Percentiles rank a stretch among this genome's conserved stretches.
Evolutionary conservation across 768 basidiomycete species (phyloP).

Genomic region (Boletus sp.): DNA sequence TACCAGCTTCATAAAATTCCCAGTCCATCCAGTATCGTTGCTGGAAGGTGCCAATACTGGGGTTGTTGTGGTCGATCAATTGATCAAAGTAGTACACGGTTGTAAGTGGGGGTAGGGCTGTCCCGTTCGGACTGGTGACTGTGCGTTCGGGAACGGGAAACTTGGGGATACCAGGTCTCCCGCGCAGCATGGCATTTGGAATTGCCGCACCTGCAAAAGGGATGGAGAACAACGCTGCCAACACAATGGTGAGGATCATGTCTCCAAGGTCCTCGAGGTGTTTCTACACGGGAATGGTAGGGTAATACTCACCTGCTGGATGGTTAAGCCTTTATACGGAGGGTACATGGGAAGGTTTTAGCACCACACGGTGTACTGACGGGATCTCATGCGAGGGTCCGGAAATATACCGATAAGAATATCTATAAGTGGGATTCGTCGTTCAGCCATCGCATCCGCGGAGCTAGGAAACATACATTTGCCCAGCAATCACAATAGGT

Average conservation of each 20-base stretch:
- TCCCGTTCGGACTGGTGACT: conserved; percentile 21
- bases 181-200: conserved; percentile 20
- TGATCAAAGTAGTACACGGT: conserved; percentile 33
- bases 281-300: background rate
- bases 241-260: conserved; percentile 11
- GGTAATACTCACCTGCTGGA: background rate
- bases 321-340: conserved; percentile 4
- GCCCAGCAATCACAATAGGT: no score
- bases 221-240: conserved; percentile 9
- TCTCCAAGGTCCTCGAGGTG: background rate
- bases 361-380: conserved; percentile 1
- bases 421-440: background rate
- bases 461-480: background rate
- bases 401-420: background rate
- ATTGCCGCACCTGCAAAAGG: conserved; percentile 20
- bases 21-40: conserved; percentile 72
- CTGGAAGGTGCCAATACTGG: conserved; percentile 68
- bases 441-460: background rate
- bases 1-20: conserved; percentile 59
- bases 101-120: conserved; percentile 22
- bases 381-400: background rate
- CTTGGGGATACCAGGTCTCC: conserved; percentile 11
- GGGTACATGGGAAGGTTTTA: conserved; percentile 3
- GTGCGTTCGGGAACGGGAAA: conserved; percentile 9
- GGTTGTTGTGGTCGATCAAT: conserved; percentile 45